phyloP scores from a whole-genome alignment of 352 stramenopile genomes.

The Globisporangium polare region DNA sequence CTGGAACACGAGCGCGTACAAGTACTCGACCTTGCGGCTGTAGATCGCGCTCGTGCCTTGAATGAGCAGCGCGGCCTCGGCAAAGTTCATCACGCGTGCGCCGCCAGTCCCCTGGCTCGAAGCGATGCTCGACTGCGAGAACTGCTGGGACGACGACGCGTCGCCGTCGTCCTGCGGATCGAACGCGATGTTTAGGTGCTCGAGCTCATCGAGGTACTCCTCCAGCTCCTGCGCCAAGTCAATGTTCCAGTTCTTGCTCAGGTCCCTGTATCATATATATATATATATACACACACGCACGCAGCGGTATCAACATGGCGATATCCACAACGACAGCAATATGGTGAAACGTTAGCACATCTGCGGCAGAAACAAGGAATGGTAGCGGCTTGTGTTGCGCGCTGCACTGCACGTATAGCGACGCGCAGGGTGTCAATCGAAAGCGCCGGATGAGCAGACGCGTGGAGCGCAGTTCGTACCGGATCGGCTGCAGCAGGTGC shows the following conservation, averaged over 20 bases:
- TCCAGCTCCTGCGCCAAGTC: slow-evolving; percentile 87
- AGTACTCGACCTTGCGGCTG: slow-evolving; percentile 94
- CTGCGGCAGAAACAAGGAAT: not conserved
- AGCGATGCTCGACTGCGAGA: slow-evolving; percentile 31
- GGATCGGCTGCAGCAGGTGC: slow-evolving; percentile 84
- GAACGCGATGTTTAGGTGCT: slow-evolving; percentile 66
- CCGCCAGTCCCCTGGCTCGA: slow-evolving; percentile 16
- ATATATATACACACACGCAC: no score
- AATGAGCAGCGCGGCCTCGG: slow-evolving; percentile 90
- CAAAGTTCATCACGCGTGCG: slow-evolving; percentile 85
- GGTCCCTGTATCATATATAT: slow-evolving; percentile 46
- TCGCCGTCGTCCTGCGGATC: slow-evolving; percentile 33
- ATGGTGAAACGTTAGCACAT: not conserved
- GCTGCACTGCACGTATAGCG: not conserved
- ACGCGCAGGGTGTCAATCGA: not conserved
- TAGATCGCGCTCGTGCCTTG: slow-evolving; percentile 93
- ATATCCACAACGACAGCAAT: not conserved
- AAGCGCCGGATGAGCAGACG: not conserved
- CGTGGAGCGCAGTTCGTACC: slow-evolving; percentile 26
- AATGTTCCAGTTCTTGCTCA: slow-evolving; percentile 92
- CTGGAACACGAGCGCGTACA: slow-evolving; percentile 91
- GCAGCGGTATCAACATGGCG: no score
- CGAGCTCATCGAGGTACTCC: slow-evolving; percentile 89
- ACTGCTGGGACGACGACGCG: slow-evolving; percentile 5
- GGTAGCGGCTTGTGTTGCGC: not conserved